Conservation (phyloP, 2,329 filamentous ascomycete genomes). For the Aureobasidium sp. region DNA sequence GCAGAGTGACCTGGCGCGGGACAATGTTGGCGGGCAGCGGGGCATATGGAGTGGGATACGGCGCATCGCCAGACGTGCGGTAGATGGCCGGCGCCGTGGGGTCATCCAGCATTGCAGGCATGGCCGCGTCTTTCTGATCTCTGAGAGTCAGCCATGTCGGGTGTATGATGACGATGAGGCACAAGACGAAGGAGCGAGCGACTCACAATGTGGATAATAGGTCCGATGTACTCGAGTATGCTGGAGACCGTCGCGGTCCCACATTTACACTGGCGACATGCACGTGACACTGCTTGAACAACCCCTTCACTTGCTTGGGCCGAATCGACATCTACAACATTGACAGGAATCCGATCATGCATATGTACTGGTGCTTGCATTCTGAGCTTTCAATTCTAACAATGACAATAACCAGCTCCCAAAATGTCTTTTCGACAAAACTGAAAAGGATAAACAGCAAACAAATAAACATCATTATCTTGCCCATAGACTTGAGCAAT, state of each 20-base stretch:
- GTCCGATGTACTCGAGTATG: neutral
- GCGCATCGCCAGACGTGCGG: conserved; percentile 58
- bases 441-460: neutral
- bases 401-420: conserved; percentile 9
- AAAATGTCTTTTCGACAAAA: neutral
- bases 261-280: neutral
- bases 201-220: neutral
- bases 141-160: neutral
- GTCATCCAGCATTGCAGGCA: conserved; percentile 76
- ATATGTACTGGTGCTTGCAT: conserved; percentile 13
- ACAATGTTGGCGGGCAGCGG: conserved; percentile 61
- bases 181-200: neutral
- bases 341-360: neutral
- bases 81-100: conserved; percentile 64
- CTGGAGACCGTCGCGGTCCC: conserved; percentile 10
- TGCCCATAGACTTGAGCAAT: neutral
- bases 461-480: conserved; percentile 11
- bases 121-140: conserved; percentile 27
- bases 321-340: too few species aligned
- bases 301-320: neutral
- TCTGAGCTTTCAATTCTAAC: neutral
- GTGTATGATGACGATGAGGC: neutral
- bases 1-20: conserved; percentile 71
- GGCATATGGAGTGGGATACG: conserved; percentile 57
- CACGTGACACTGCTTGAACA: neutral